phyloP scores from a whole-genome alignment of 2,329 filamentous ascomycete genomes.

The Endothia cerciana region DNA sequence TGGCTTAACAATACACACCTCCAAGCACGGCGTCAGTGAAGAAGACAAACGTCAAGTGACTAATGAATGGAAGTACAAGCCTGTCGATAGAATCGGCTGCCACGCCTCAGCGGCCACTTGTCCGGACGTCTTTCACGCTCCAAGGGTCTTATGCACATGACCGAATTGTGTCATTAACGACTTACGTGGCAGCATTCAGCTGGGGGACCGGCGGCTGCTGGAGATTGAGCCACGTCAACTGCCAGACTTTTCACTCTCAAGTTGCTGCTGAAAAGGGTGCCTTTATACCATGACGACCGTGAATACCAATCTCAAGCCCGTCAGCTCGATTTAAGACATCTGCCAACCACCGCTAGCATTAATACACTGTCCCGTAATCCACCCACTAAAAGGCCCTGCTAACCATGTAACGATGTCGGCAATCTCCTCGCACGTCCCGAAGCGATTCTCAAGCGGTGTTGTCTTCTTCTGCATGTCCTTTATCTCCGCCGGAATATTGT shows the following conservation, averaged over 20 bases:
- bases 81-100: not conserved
- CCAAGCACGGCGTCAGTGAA: too few species aligned
- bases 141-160: too few species aligned
- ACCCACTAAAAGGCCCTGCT: slow-evolving; percentile 51
- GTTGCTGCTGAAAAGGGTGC: too few species aligned
- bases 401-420: slow-evolving; percentile 60
- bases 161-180: too few species aligned
- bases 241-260: too few species aligned
- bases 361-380: slow-evolving; percentile 60
- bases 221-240: not conserved
- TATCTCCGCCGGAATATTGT: slow-evolving; percentile 53
- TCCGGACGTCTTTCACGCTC: too few species aligned
- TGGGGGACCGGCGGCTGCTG: not conserved
- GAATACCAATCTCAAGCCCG: not conserved
- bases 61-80: not conserved
- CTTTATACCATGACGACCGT: too few species aligned
- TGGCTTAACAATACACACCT: too few species aligned
- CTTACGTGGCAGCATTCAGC: not conserved
- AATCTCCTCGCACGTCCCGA: slow-evolving; percentile 58
- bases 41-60: too few species aligned
- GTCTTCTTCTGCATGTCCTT: slow-evolving; percentile 52
- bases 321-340: slow-evolving; percentile 30
- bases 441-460: slow-evolving; percentile 55
- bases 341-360: slow-evolving; percentile 53
- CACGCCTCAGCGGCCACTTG: too few species aligned